Base-by-base conservation (phyloP, 2,329 filamentous ascomycete genomes). In the Epichloe glyceriae region DNA sequence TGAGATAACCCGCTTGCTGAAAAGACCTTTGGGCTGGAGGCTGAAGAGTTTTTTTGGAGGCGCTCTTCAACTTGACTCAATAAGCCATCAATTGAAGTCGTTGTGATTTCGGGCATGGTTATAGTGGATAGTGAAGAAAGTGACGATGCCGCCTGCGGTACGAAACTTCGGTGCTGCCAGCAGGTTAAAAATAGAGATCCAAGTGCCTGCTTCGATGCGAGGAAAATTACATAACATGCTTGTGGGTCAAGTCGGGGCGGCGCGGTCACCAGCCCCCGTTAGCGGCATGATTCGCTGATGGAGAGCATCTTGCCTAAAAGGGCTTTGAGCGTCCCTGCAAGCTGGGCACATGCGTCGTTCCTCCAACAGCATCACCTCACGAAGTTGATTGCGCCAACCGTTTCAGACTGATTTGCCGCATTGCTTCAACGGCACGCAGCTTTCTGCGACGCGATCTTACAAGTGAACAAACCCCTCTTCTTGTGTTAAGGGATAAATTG, bases 51-150 rank as follows among this genome's bases (percentile, higher is more conserved):
- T n/a, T 41, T 39, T 30, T n/a, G 33, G 15, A 50, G 48, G 14
- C 48, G 48, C 20, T 45, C 20, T 37, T 50, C 48, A 26, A 41
- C 48, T 22, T 50, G 35, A 39, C 34, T 33, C 15, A 50, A 35
- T 35, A 50, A 45, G 42, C 34, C 41, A 33, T 50, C 30, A 6
- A 50, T 39, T 19, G 10, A 12, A 8, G 8, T 34, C 10, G 20
- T 50, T 14, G 33, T 39, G 12, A 45, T 30, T 45, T 50, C 35
- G 5, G 48, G 41, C 48, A 50, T 50, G 22, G n/a, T 22, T 15
- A 11, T 11, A 11, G 34, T 33, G 20, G 30, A 20, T 15, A 14
- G 33, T 38, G 17, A 39, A 35, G 20, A 30, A 26, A 19, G 34
- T 22, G 26, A 26, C 45, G 12, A 30, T 48, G 34, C 33, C 40